Evolutionary conservation across 163 green algal species (phyloP).

Genomic region (Coccomyxa subellipsoidea): DNA sequence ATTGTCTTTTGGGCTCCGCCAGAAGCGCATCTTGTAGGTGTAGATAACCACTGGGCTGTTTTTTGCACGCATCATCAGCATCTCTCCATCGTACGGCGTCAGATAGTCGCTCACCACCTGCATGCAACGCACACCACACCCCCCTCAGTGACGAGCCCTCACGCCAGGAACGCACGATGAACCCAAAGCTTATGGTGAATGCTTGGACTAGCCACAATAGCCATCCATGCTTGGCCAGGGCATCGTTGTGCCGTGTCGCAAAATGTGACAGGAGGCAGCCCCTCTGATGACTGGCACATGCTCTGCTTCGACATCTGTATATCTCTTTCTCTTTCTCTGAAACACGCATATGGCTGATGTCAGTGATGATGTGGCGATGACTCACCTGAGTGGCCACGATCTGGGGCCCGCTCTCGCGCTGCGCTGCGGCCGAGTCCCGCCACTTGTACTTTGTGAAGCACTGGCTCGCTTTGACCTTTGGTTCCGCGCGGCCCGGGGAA

Average conservation of each 20-base stretch:
- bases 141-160: background rate
- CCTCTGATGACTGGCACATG: too few relatives aligned
- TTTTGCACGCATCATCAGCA: constrained; percentile 39
- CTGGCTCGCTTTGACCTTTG: constrained; percentile 71
- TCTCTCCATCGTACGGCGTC: constrained; percentile 66
- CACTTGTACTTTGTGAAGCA: constrained; percentile 88
- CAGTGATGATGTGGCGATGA: too few relatives aligned
- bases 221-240: too few relatives aligned
- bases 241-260: too few relatives aligned
- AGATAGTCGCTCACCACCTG: constrained; percentile 72
- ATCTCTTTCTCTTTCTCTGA: too few relatives aligned
- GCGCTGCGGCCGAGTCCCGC: constrained; percentile 30
- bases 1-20: background rate
- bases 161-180: too few relatives aligned
- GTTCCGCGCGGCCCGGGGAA: constrained; percentile 14
- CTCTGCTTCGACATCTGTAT: too few relatives aligned
- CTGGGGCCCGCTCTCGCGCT: constrained; percentile 36
- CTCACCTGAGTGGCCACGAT: constrained; percentile 79
- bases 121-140: constrained; percentile 2
- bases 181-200: too few relatives aligned
- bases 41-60: constrained; percentile 71
- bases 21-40: constrained; percentile 80
- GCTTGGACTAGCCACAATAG: too few relatives aligned
- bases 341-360: too few relatives aligned
- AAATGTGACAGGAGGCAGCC: too few relatives aligned